These are phyloP conservation scores for Leishmania lainsoni DNA, from an alignment of 208 protist genomes.

Conservation along the genomic window DNA sequence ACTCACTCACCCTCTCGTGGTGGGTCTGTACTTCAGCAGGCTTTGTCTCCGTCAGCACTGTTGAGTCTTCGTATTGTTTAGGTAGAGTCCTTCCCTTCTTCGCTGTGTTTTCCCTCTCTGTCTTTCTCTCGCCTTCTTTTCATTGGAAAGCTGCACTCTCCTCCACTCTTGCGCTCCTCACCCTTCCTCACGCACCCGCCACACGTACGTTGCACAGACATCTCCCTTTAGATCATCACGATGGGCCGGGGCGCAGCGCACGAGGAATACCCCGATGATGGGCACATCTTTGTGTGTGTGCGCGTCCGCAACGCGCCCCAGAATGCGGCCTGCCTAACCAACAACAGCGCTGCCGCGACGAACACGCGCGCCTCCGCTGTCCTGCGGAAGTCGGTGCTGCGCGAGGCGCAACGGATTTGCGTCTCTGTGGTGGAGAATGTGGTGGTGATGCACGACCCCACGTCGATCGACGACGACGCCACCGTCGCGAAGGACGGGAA, in stretches of 20 bases:
- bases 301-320: conserved; percentile 62
- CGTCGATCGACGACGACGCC: conserved; percentile 47
- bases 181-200: not conserved
- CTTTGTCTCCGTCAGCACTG: not conserved
- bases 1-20: not conserved
- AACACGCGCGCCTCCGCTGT: conserved; percentile 20
- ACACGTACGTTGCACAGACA: not conserved
- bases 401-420: conserved; percentile 60
- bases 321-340: conserved; percentile 27
- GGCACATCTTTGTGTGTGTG: conserved; percentile 80
- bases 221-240: not conserved
- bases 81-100: not conserved
- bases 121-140: not conserved
- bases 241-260: not conserved
- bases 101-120: not conserved
- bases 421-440: conserved; percentile 77
- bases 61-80: not conserved
- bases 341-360: conserved; percentile 17
- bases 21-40: not conserved
- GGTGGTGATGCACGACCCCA: conserved; percentile 76
- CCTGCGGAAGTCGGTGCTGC: conserved; percentile 12
- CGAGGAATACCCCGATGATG: conserved; percentile 60
- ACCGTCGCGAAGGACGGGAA: conserved; percentile 63
- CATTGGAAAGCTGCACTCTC: not conserved
- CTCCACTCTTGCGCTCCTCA: not conserved